These are phyloP conservation scores for Vickermania ingenoplastis DNA, from an alignment of 208 protist genomes.

Conservation along the genomic window DNA sequence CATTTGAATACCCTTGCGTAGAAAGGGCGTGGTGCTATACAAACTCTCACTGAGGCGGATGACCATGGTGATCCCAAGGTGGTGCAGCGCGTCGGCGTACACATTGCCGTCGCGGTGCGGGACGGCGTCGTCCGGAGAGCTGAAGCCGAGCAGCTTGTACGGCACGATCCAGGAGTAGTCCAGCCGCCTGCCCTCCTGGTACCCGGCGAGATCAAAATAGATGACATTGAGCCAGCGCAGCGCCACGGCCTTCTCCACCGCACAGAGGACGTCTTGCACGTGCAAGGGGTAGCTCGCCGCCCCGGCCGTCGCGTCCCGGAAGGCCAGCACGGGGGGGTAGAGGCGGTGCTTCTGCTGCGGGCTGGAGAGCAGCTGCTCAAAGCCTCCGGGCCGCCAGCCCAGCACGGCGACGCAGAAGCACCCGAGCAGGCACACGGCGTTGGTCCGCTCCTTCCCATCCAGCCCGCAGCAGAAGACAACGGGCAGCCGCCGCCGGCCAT, in stretches of 20 bases:
- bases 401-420: constrained; percentile 65
- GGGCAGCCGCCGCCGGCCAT: too few relatives aligned
- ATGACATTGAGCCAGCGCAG: constrained; percentile 65
- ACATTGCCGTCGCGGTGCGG: constrained; percentile 15
- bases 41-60: constrained; percentile 91
- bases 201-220: constrained; percentile 86
- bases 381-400: constrained; percentile 24
- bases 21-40: constrained; percentile 84
- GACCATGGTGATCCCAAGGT: constrained; percentile 78
- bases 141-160: constrained; percentile 89
- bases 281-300: constrained; percentile 74
- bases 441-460: constrained; percentile 73
- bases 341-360: constrained; percentile 34
- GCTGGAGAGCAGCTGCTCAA: constrained; percentile 22
- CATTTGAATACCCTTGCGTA: constrained; percentile 84
- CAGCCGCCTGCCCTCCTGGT: constrained; percentile 75
- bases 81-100: constrained; percentile 55
- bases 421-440: constrained; percentile 73
- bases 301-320: constrained; percentile 90
- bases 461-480: constrained; percentile 48
- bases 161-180: constrained; percentile 95
- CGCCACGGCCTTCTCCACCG: constrained; percentile 52
- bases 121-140: constrained; percentile 41
- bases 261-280: constrained; percentile 67
- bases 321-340: constrained; percentile 83